Percentiles rank a stretch among this genome's conserved stretches.
These are phyloP conservation scores for Syzygium aromaticum DNA, from an alignment of 345 rosid species.

Conservation along the genomic window DNA sequence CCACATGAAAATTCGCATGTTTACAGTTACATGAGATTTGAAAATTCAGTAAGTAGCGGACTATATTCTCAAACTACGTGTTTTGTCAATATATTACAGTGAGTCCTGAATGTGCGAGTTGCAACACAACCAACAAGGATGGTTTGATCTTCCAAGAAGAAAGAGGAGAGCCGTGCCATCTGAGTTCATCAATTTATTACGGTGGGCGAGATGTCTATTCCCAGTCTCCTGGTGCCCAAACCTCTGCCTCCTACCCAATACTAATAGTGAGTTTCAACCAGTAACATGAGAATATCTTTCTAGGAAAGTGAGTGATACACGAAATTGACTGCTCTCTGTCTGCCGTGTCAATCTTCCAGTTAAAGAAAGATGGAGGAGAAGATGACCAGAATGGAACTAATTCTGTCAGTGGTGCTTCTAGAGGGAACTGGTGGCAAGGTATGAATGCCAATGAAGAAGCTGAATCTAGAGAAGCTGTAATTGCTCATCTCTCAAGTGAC, in stretches of 20 bases:
- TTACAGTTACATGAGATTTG: neutral
- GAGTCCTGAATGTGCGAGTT: slow-evolving; percentile 16
- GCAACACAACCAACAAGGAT: slow-evolving; percentile 21
- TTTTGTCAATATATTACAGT: slow-evolving; percentile 15
- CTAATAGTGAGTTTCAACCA: slow-evolving; percentile 33
- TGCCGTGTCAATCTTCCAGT: slow-evolving; percentile 10
- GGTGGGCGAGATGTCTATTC: slow-evolving; percentile 79
- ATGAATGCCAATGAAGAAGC: neutral
- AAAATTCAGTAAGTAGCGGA: neutral
- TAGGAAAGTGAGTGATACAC: neutral
- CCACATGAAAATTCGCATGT: neutral
- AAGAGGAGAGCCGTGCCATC: slow-evolving; percentile 49
- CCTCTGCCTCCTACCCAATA: slow-evolving; percentile 24
- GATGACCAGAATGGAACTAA: slow-evolving; percentile 46
- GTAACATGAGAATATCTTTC: neutral
- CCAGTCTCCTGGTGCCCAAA: slow-evolving; percentile 21
- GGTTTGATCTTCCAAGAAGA: slow-evolving; percentile 32
- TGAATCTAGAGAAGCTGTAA: neutral
- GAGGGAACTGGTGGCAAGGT: slow-evolving; percentile 99
- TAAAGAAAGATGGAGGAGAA: slow-evolving; percentile 49
- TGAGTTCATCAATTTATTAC: slow-evolving; percentile 82
- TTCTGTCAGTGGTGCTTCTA: slow-evolving; percentile 44
- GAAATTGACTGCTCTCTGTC: neutral
- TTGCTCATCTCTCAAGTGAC: neutral
- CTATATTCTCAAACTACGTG: neutral